phyloP scores from a whole-genome alignment of 441 rosid species.

The Gossypium schwendimanii region DNA sequence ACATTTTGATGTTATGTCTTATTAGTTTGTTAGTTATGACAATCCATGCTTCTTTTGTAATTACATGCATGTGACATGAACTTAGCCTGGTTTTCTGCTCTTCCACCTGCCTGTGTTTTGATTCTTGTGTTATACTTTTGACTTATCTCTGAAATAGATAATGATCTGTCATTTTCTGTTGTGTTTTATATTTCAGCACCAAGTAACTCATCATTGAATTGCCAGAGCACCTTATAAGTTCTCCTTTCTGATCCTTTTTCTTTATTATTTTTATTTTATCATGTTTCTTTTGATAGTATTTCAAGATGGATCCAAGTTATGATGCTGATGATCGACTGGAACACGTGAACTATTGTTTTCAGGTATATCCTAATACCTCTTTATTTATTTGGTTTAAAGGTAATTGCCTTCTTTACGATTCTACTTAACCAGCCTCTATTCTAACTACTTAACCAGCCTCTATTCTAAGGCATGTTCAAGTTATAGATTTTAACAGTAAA shows the following conservation, averaged over 20 bases:
- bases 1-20: background rate
- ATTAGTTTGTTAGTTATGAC: constrained; percentile 2
- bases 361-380: constrained; percentile 44
- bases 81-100: background rate
- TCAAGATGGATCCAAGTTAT: constrained; percentile 81
- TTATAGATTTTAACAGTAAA: background rate
- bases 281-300: constrained; percentile 50
- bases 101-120: constrained; percentile 4
- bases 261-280: background rate
- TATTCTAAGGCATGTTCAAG: background rate
- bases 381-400: constrained; percentile 11
- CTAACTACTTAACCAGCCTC: background rate
- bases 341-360: constrained; percentile 83
- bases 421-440: background rate
- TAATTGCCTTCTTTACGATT: background rate
- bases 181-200: background rate
- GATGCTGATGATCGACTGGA: constrained; percentile 73
- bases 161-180: background rate
- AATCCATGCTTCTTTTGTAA: background rate
- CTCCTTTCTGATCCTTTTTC: constrained; percentile 2
- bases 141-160: background rate
- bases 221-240: constrained; percentile 4
- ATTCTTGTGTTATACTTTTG: background rate
- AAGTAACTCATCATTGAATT: constrained; percentile 1
- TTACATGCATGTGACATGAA: background rate